Evolutionary conservation across 306 rosid genomes (phyloP), one percentile per base, ranked within the genome.

Genomic region (Begonia fuchsioides): DNA sequence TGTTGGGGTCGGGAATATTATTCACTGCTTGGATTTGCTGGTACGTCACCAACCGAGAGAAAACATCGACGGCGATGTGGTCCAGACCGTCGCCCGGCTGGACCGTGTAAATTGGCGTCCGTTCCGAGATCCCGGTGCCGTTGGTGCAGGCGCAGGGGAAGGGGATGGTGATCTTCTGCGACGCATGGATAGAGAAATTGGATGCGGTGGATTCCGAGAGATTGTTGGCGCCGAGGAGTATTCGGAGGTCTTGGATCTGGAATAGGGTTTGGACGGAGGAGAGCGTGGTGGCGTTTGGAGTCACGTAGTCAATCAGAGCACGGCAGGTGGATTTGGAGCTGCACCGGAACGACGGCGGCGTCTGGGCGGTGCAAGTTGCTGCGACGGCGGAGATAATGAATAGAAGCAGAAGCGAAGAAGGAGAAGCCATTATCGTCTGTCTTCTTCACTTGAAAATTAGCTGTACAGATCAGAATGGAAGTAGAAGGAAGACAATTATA

Each of bases 211-310:
- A 39, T 35, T 8, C 2, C 0, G 69, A 44, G 3, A 76, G 6
- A 62, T 56, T 51, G 78, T 84, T 88, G 11, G 74, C 93, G 19
- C 93, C 97, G 2, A 76, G 56, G 3, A 90, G 44, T 56, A 68
- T 57, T 16, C 44, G 49, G 43, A 76, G 46, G 62, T 79, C 72
- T 47, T 66, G 62, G 48, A 90, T 62, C 65, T 62, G 61, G 87
- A 84, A 90, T 48, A 84, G 95, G n/a, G 38, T 49, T 53, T 49
- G 44, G 66, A 88, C 71, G 65, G 50, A 11, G 13, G 46, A 8
- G 11, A 78, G 58, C 3, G 73, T 68, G 45, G 93, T 88, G 32
- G 17, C 11, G 72, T 88, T 80, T 2, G 35, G 50, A 38, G 57
- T 13, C 1, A 2, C 0, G 74, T 76, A 88, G 54, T 68, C 81